Conservation (phyloP, 106 monocot genomes). For the Ottelia alismoides region DNA sequence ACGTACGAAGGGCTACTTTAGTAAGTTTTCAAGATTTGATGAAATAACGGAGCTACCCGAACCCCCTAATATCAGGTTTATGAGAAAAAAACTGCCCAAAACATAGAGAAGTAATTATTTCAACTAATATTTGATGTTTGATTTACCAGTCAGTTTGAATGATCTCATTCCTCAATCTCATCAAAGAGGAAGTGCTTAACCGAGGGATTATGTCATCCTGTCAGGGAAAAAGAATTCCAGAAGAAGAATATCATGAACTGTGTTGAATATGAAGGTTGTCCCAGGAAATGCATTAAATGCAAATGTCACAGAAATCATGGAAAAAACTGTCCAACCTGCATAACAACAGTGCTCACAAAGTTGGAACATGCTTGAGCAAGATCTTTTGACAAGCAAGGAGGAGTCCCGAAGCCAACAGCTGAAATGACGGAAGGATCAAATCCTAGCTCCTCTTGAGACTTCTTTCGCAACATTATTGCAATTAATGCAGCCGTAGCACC, state of each 20-base stretch:
- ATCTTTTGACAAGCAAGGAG: constrained; percentile 76
- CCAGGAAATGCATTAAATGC: no score
- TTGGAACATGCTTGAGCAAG: constrained; percentile 70
- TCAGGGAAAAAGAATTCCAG: no score
- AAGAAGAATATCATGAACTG: no score
- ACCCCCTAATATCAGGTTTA: no score
- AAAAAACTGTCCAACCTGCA: constrained; percentile 56
- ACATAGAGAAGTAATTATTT: no score
- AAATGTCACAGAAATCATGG: no score
- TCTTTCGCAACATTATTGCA: constrained; percentile 81
- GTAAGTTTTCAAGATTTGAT: no score
- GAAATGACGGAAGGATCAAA: constrained; percentile 80
- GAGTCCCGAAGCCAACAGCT: constrained; percentile 89
- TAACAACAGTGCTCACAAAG: constrained; percentile 82
- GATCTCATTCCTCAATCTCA: constrained; percentile 85
- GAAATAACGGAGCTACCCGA: no score
- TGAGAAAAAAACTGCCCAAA: no score
- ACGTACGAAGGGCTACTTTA: no score
- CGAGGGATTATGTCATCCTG: constrained; percentile 98
- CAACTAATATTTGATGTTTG: no score
- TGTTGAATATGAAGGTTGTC: no score
- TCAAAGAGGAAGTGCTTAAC: constrained; percentile 70
- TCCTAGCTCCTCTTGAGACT: constrained; percentile 65
- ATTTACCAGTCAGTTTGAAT: constrained; percentile 86
- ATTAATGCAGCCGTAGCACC: constrained; percentile 89